These are phyloP conservation scores for Elsinoe arachidis DNA, from an alignment of 2,329 filamentous ascomycete genomes.

Conservation along the genomic window DNA sequence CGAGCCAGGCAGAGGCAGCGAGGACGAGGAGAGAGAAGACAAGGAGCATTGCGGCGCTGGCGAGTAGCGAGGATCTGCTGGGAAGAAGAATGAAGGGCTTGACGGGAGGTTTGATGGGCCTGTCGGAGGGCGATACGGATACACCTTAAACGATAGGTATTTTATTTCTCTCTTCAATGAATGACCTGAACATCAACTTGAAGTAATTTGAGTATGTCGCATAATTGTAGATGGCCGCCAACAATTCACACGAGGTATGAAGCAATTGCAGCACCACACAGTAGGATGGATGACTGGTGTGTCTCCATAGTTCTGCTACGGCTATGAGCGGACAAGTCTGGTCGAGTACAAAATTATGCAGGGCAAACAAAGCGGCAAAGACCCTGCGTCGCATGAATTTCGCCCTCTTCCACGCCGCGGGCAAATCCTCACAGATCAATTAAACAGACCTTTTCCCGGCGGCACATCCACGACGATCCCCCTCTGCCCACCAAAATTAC, in stretches of 20 bases:
- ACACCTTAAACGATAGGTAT: slow-evolving; percentile 4
- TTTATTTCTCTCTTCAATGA: neutral
- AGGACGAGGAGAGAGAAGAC: slow-evolving; percentile 25
- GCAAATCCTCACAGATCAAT: neutral
- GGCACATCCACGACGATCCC: neutral
- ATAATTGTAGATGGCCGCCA: neutral
- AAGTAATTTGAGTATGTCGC: too few relatives aligned
- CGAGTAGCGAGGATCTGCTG: slow-evolving; percentile 41
- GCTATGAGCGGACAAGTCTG: neutral
- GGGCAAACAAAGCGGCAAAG: neutral
- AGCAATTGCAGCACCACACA: too few relatives aligned
- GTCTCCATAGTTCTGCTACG: neutral
- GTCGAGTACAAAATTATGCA: neutral
- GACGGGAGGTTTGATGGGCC: slow-evolving; percentile 32
- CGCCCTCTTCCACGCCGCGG: neutral
- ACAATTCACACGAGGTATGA: too few relatives aligned
- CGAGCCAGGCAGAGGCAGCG: slow-evolving; percentile 17
- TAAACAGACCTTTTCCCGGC: neutral
- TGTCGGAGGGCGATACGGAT: slow-evolving; percentile 11
- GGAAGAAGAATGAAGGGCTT: slow-evolving; percentile 41
- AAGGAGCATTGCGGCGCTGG: slow-evolving; percentile 37
- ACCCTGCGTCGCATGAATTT: neutral
- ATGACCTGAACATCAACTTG: too few relatives aligned
- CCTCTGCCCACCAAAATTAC: neutral
- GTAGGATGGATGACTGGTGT: too few relatives aligned